Evolutionary conservation across 176 grass and related monocot species (phyloP).

Genomic region (Calamus simplicifolius): DNA sequence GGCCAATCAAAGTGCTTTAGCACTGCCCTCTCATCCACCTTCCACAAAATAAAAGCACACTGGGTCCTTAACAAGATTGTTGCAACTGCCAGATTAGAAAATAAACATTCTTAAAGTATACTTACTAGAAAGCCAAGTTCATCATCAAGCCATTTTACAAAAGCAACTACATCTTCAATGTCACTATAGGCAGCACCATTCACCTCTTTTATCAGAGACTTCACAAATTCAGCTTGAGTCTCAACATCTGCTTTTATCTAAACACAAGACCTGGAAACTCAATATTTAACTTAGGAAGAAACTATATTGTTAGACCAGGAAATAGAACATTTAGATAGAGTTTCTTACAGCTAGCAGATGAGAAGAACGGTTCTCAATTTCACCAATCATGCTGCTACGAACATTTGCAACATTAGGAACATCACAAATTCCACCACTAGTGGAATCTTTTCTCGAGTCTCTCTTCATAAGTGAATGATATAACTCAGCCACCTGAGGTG

Average conservation of each 20-base stretch:
- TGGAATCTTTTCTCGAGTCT: slow-evolving; percentile 84
- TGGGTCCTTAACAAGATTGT: not conserved
- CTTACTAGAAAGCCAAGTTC: slow-evolving; percentile 94
- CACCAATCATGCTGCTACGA: slow-evolving; percentile 96
- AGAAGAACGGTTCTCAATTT: slow-evolving; percentile 97
- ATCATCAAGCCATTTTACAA: slow-evolving; percentile 98
- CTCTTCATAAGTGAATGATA: slow-evolving; percentile 99
- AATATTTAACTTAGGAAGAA: not conserved
- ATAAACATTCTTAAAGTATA: not conserved
- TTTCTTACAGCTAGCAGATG: slow-evolving; percentile 86
- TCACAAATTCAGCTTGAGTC: slow-evolving; percentile 98
- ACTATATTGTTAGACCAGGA: not conserved
- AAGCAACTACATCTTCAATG: slow-evolving; percentile 97
- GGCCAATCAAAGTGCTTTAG: slow-evolving; percentile 99
- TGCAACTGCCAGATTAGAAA: not conserved
- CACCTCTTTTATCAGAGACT: slow-evolving; percentile 96
- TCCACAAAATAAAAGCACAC: not conserved
- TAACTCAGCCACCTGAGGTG: slow-evolving; percentile 90
- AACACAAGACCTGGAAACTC: slow-evolving; percentile 9
- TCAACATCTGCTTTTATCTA: slow-evolving; percentile 98
- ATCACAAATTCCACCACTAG: slow-evolving; percentile 65
- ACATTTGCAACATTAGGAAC: slow-evolving; percentile 58
- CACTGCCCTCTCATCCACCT: slow-evolving; percentile 98
- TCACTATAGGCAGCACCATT: slow-evolving; percentile 81
- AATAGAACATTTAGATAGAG: not conserved